Evolutionary conservation across 2,329 filamentous ascomycete species (phyloP).

Genomic region (Cryphonectria radicalis): DNA sequence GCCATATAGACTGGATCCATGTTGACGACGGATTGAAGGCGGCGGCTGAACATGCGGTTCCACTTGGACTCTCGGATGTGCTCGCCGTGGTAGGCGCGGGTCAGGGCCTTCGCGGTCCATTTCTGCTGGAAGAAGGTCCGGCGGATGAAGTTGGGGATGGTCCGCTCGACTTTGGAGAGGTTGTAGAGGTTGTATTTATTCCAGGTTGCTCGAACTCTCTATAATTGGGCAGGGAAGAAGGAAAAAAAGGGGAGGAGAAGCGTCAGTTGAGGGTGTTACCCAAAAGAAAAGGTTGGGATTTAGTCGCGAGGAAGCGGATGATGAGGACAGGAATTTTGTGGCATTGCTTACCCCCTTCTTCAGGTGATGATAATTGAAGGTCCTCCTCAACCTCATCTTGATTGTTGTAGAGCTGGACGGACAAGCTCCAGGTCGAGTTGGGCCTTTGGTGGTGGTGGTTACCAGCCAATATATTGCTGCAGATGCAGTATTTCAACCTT

Average conservation of each 20-base stretch:
- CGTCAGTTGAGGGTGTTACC: constrained; percentile 11
- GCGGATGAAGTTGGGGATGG: constrained; percentile 28
- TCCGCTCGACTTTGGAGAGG: constrained; percentile 49
- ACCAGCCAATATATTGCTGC: background rate
- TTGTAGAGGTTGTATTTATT: constrained; percentile 98
- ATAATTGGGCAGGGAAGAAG: constrained; percentile 26
- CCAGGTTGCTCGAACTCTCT: constrained; percentile 97
- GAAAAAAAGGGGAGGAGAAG: background rate
- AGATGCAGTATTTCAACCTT: background rate
- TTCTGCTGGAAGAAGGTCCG: constrained; percentile 98
- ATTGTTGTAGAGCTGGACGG: constrained; percentile 26
- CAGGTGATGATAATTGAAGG: constrained; percentile 69
- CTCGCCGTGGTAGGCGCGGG: constrained; percentile 91
- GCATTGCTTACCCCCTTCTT: constrained; percentile 62
- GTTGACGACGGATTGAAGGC: constrained; percentile 79
- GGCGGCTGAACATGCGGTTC: constrained; percentile 88
- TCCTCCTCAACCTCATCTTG: constrained; percentile 57
- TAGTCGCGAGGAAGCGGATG: constrained; percentile 23
- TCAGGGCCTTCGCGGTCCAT: constrained; percentile 85
- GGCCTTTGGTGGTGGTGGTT: constrained; percentile 7
- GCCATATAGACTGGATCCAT: constrained; percentile 86
- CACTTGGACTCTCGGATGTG: constrained; percentile 92
- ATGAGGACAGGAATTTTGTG: constrained; percentile 5
- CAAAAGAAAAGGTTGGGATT: constrained; percentile 11
- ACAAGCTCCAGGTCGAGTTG: constrained; percentile 17